Percentiles rank a stretch among this genome's conserved stretches.
Evolutionary conservation across 495 filamentous ascomycete genomes (phyloP).

Genomic region (Astrothelium subdiscretum): DNA sequence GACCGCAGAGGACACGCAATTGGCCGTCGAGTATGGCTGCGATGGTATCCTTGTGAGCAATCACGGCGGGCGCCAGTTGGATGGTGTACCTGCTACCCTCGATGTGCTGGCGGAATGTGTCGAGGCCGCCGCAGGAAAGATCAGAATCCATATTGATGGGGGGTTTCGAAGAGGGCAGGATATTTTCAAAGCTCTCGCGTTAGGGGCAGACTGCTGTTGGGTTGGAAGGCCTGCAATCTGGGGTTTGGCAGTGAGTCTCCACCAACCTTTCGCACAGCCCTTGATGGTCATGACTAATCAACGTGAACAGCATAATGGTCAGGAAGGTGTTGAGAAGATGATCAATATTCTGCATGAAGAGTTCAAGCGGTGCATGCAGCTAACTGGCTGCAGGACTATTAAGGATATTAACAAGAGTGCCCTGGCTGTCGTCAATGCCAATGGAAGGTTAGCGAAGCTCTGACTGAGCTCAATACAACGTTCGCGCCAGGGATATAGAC

Average conservation of each 20-base stretch:
- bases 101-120: conserved; percentile 36
- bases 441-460: conserved; percentile 35
- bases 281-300: neutral
- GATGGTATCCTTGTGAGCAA: conserved; percentile 35
- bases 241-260: conserved; percentile 27
- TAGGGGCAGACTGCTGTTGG: conserved; percentile 33
- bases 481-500: too few species aligned
- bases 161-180: conserved; percentile 32
- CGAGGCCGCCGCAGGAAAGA: conserved; percentile 26
- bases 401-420: conserved; percentile 33
- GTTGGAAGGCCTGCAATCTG: conserved; percentile 31
- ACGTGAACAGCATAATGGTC: conserved; percentile 15
- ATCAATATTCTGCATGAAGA: conserved; percentile 26
- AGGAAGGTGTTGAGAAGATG: conserved; percentile 16
- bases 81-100: conserved; percentile 34
- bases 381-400: conserved; percentile 38
- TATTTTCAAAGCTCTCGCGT: conserved; percentile 37
- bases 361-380: conserved; percentile 41
- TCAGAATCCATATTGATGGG: conserved; percentile 23
- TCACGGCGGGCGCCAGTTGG: conserved; percentile 35
- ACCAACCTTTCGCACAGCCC: neutral
- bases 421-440: conserved; percentile 27
- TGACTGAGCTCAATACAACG: conserved; percentile 2
- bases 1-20: conserved; percentile 25
- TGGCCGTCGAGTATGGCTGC: conserved; percentile 24